A percentile compares a stretch with the other conserved stretches of the same genome.
These are phyloP conservation scores for Crotalaria pallida DNA, from an alignment of 306 rosid genomes.

Conservation along the genomic window DNA sequence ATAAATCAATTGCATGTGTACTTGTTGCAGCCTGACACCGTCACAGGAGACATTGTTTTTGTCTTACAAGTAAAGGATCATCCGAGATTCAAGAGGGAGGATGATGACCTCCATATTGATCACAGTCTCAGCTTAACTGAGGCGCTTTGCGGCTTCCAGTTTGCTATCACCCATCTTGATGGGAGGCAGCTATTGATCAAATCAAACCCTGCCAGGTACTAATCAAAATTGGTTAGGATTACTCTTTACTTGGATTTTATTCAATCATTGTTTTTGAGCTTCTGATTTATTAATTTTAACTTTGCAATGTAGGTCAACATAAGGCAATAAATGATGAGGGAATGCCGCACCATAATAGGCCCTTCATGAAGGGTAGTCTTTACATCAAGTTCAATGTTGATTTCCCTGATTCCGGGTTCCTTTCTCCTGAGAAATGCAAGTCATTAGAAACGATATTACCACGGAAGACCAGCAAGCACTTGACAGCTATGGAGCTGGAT, in stretches of 20 bases:
- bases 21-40: conserved; percentile 59
- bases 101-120: conserved; percentile 53
- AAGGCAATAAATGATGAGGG: conserved; percentile 76
- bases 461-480: conserved; percentile 30
- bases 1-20: background rate
- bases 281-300: background rate
- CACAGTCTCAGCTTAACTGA: conserved; percentile 57
- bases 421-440: conserved; percentile 42
- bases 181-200: conserved; percentile 80
- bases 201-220: conserved; percentile 78
- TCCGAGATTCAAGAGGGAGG: conserved; percentile 50
- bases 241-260: background rate
- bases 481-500: conserved; percentile 56
- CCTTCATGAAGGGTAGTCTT: conserved; percentile 61
- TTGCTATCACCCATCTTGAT: conserved; percentile 65
- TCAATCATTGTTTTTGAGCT: background rate
- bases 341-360: conserved; percentile 60
- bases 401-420: conserved; percentile 53
- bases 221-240: background rate
- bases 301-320: conserved; percentile 37
- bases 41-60: conserved; percentile 67
- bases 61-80: conserved; percentile 69
- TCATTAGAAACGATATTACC: conserved; percentile 38
- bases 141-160: conserved; percentile 80
- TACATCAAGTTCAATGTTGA: conserved; percentile 53